Conservation (phyloP, 2,329 filamentous ascomycete genomes). For the Phaeosphaeriaceae sp. region DNA sequence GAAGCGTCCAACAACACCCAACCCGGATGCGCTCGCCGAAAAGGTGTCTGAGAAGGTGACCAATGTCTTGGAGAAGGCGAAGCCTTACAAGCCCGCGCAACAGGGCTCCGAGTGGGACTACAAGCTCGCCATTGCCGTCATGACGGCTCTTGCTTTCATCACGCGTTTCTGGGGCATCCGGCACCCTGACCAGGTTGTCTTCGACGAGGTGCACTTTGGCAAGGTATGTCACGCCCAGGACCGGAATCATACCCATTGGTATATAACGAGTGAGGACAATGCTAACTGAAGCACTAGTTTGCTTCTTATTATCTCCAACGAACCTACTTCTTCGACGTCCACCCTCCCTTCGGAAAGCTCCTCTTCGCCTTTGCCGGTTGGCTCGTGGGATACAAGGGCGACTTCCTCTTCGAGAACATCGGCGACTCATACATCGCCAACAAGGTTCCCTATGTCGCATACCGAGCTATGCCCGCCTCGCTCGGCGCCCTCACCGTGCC, state of each 20-base stretch:
- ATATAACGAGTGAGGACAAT: background rate
- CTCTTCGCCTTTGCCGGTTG: constrained; percentile 96
- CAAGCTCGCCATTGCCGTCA: constrained; percentile 75
- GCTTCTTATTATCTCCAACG: constrained; percentile 84
- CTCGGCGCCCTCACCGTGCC: constrained; percentile 92
- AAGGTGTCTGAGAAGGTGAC: constrained; percentile 33
- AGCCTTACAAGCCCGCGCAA: constrained; percentile 40
- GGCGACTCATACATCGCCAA: constrained; percentile 97
- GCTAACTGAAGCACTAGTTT: constrained; percentile 49
- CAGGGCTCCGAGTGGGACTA: constrained; percentile 78
- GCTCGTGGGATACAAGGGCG: constrained; percentile 95
- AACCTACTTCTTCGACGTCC: constrained; percentile 99
- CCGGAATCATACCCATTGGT: background rate
- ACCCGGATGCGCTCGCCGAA: constrained; percentile 32
- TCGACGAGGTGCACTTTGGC: constrained; percentile 99
- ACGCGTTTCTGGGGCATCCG: constrained; percentile 96
- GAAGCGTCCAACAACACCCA: constrained; percentile 47
- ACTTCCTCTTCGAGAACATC: constrained; percentile 99
- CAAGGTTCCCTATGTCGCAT: constrained; percentile 96
- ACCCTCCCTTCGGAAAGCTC: constrained; percentile 97
- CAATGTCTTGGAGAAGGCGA: constrained; percentile 39
- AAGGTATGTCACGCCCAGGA: constrained; percentile 69
- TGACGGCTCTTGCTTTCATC: constrained; percentile 84
- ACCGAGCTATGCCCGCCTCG: constrained; percentile 89
- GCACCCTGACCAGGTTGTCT: constrained; percentile 95